Base-by-base conservation (phyloP, 768 basidiomycete species). In the Harrya chromipes region DNA sequence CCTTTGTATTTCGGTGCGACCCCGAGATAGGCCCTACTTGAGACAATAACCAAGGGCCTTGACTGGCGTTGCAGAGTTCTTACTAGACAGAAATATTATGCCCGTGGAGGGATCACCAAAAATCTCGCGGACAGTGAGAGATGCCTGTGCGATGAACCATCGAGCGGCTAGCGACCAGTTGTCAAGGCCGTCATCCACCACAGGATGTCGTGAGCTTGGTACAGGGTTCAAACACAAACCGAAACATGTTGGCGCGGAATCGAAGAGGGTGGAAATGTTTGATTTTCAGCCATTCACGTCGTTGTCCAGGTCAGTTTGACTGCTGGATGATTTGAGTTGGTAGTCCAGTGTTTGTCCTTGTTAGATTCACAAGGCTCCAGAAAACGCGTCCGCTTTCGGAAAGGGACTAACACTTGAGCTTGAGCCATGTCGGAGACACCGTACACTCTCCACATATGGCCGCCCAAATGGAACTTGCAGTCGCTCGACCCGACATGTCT, bases 401-500 rank as follows among this genome's bases (percentile, higher is more conserved):
- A 10, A 27, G 26, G 10, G 8, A 27, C 6, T 27, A 7, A 27
- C 26, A 7, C 29, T 13, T 13, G 29, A 7, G 26, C 26, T 27
- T 10, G 8, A 29, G 29, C 40, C 49, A 61, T 67, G 65, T 57
- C 61, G 20, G 54, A 58, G 21, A 20, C 39, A 21, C 29, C 51
- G 6, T 68, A 57, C 47, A 47, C 43, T 12, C 69, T 91, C 17
- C 73, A 90, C 65, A 69, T 90, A 49, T 90, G 86, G 86, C 86
- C 90, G 1, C 73, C 74, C 5, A 71, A 74, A 62, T 88, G 82
- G 80, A 73, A 72, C 35, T 62, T 89, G 10, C 77, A 80, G 17
- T 89, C 88, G 4, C 72, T 82, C 40, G 86, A 91, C 48, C 79
- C 86, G 0, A 64, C 74, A 14, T 87, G 82, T 63, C 71, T 88